Base-by-base conservation (phyloP, 306 rosid genomes). In the Luffa aegyptiaca region DNA sequence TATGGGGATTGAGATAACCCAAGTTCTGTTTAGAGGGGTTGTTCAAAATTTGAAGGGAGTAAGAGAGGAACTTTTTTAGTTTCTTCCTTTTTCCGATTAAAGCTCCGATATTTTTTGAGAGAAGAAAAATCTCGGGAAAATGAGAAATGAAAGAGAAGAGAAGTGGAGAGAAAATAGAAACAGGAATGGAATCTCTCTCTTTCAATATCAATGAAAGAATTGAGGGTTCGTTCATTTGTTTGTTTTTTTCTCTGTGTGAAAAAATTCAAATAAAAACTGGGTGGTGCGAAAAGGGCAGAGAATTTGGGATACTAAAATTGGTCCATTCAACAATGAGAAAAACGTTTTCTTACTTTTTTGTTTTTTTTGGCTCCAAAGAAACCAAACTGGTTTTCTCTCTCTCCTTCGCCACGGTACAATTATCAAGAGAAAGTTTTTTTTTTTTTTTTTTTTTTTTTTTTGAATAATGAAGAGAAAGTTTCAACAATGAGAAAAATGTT, bases 191-290 rank as follows among this genome's bases (percentile, higher is more conserved):
- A n/a, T 65, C 10, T 77, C 36, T 82, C 41, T 59, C 61, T 72
- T 46, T 76, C 46, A 58, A 20, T 58, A 35, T 26, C 10, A 7
- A 58, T 52, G 42, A 6, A 39, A 39, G 75, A 69, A 42, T 9
- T 44, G 76, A 36, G 26, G 26, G 0, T 18, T 55, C n/a, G 21
- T n/a, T 56, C 1, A 3, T 6, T 10, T 26, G 31, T 44, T 70
- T 31, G 4, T 21, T 69, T 61, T 33, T 37, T 2, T 49, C 4
- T 55, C 8, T 69, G 51, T 10, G 12, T 1, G n/a, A n/a, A 65
- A 16, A 39, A 56, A 58, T 21, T 69, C 4, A 82, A 35, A 74
- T 46, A 3, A 78, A 85, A 58, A 80, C 87, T 87, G 79, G 86
- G 82, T 73, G 83, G 79, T 59, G 57, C 68, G 52, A 39, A 71